A percentile compares a stretch with the other conserved stretches of the same genome.
Conservation (phyloP, 192 early-diverging fungal species). For the Linderina pennispora region DNA sequence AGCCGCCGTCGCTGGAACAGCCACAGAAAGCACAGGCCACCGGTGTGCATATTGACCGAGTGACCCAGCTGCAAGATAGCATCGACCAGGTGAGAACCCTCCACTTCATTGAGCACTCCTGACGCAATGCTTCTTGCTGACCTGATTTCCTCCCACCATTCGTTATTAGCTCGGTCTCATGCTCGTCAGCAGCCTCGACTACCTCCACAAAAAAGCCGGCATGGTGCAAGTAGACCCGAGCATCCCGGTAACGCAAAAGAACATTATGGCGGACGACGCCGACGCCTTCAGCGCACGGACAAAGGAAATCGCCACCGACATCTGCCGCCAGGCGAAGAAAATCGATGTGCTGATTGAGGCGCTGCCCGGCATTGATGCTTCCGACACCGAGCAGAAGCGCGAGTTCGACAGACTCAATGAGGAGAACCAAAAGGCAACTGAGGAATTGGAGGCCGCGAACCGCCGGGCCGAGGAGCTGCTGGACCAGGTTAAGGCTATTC, state of each 20-base stretch:
- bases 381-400: slow-evolving; percentile 20
- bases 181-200: slow-evolving; percentile 43
- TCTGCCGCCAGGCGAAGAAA: slow-evolving; percentile 42
- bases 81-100: slow-evolving; percentile 29
- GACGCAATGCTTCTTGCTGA: not conserved
- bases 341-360: slow-evolving; percentile 39
- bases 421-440: slow-evolving; percentile 26
- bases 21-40: slow-evolving; percentile 18
- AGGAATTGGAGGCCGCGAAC: slow-evolving; percentile 26
- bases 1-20: no score
- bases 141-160: not conserved
- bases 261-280: slow-evolving; percentile 17
- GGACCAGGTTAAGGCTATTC: slow-evolving; percentile 9
- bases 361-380: slow-evolving; percentile 23
- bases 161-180: slow-evolving; percentile 29
- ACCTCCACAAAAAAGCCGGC: slow-evolving; percentile 43
- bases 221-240: slow-evolving; percentile 32
- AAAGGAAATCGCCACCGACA: slow-evolving; percentile 41
- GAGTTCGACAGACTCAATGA: slow-evolving; percentile 30
- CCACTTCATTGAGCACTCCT: not conserved
- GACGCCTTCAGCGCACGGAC: slow-evolving; percentile 29
- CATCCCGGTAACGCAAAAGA: slow-evolving; percentile 39
- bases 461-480: slow-evolving; percentile 25
- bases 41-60: slow-evolving; percentile 39
- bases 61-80: slow-evolving; percentile 46